Percentiles rank a stretch among this genome's conserved stretches.
Conservation (phyloP, 2,329 filamentous ascomycete genomes). For the Arthrobotrys sphaeroides region DNA sequence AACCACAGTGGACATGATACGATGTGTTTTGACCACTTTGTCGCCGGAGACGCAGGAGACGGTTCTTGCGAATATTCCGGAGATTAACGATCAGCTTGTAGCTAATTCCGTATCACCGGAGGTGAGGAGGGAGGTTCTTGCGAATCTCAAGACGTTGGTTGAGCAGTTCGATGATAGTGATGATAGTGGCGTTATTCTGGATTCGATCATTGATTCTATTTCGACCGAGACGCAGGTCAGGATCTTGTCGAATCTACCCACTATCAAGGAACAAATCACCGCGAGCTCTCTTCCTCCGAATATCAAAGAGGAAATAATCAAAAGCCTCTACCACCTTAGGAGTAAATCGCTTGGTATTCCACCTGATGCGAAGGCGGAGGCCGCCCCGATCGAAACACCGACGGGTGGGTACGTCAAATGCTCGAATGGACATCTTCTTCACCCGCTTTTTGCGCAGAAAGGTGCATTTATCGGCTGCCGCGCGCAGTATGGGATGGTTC, state of each 20-base stretch:
- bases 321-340: neutral
- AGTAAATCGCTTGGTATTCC: neutral
- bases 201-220: no score
- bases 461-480: neutral
- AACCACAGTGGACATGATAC: no score
- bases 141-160: no score
- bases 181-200: no score
- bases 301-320: neutral
- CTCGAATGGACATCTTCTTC: neutral
- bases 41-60: no score
- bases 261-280: neutral
- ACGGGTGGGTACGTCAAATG: neutral
- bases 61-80: no score
- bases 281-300: neutral
- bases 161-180: no score
- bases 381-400: neutral
- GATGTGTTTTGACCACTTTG: no score
- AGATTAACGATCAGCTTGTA: no score
- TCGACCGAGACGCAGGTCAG: neutral
- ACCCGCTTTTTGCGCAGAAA: neutral
- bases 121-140: no score
- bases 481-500: neutral
- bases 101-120: no score
- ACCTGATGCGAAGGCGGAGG: neutral
- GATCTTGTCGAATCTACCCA: slow-evolving; percentile 7